phyloP scores from a whole-genome alignment of 108 stramenopile species.

The Cafeteria roenbergensis region DNA sequence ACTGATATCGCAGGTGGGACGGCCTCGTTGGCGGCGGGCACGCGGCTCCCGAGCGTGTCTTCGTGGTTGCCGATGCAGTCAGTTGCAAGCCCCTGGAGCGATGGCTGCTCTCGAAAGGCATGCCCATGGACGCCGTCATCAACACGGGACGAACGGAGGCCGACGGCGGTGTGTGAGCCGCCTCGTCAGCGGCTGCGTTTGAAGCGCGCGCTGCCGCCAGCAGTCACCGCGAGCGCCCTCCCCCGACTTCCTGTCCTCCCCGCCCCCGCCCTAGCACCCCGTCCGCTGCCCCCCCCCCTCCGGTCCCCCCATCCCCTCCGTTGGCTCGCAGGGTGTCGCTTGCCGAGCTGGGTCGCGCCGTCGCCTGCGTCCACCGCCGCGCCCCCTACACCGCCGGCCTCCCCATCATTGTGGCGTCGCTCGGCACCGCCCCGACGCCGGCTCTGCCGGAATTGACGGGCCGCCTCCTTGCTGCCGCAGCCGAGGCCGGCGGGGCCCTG shows the following conservation, averaged over 20 bases:
- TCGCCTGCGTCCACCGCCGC: no score
- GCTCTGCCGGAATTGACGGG: no score
- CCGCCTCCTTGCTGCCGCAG: no score
- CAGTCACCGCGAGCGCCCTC: conserved; percentile 2
- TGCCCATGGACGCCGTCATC: conserved; percentile 9
- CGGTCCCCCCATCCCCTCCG: not conserved
- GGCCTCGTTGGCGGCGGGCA: no score
- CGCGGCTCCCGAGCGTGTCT: conserved; percentile 10
- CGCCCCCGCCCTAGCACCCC: not conserved
- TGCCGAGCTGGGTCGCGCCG: no score
- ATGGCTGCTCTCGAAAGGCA: conserved; percentile 14
- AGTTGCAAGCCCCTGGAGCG: conserved; percentile 17
- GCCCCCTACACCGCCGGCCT: no score
- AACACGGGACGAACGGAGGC: conserved; percentile 10
- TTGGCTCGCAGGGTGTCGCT: not conserved
- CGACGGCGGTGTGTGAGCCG: not conserved
- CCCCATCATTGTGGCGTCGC: no score
- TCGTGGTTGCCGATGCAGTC: conserved; percentile 12
- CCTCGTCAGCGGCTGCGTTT: not conserved
- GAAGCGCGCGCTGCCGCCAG: not conserved
- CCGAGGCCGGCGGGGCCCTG: no score
- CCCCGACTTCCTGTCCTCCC: conserved; percentile 8
- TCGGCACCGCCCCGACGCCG: no score
- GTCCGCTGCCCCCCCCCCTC: no score
- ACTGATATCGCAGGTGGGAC: no score